Conservation (phyloP, 768 basidiomycete species). For the Boletus rex-veris region DNA sequence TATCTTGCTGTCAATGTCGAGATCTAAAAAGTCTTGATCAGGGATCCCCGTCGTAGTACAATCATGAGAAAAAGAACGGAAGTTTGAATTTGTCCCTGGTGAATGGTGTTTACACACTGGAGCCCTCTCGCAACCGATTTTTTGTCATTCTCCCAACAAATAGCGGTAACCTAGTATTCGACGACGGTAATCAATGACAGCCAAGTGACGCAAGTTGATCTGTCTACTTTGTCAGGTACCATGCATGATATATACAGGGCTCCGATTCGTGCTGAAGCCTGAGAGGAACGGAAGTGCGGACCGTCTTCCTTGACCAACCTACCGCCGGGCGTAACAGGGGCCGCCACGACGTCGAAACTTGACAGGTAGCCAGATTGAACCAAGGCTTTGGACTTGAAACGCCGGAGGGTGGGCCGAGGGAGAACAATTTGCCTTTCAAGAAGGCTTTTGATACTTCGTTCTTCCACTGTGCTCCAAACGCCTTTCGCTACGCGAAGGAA, state of each 20-base stretch:
- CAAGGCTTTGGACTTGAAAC: background rate
- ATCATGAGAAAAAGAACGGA: no score
- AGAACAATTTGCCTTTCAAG: background rate
- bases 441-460: no score
- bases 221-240: background rate
- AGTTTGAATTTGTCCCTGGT: background rate
- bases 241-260: background rate
- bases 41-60: background rate
- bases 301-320: background rate
- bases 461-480: no score
- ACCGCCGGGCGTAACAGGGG: background rate
- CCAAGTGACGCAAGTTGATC: background rate
- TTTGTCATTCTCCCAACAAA: slow-evolving; percentile 2
- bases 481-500: no score
- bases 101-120: background rate
- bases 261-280: background rate
- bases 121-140: background rate
- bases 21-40: slow-evolving; percentile 8
- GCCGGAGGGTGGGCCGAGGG: background rate
- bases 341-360: background rate
- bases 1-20: background rate
- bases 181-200: background rate
- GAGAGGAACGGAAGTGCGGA: background rate
- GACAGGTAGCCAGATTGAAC: background rate
- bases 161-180: background rate